A percentile compares a stretch with the other conserved stretches of the same genome.
Evolutionary conservation across 2,329 filamentous ascomycete genomes (phyloP).

Genomic region (Beauveria scarabaeidicola): DNA sequence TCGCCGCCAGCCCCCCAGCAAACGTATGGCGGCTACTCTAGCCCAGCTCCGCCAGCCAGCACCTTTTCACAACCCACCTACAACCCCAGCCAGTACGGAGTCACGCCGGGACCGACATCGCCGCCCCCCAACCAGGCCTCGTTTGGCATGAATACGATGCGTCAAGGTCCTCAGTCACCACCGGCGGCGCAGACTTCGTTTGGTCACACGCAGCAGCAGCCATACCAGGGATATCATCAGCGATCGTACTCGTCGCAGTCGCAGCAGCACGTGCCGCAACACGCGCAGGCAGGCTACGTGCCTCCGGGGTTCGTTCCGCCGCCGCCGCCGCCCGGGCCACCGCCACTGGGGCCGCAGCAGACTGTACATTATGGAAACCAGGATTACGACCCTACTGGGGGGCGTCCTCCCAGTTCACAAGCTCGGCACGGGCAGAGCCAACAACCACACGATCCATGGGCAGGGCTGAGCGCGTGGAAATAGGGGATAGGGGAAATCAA

Average conservation of each 20-base stretch:
- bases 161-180: conserved; percentile 38
- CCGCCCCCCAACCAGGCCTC: conserved; percentile 55
- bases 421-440: conserved; percentile 25
- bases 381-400: conserved; percentile 20
- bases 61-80: conserved; percentile 45
- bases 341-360: conserved; percentile 53
- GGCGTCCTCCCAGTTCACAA: conserved; percentile 21
- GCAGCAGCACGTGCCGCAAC: conserved; percentile 32
- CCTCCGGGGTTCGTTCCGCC: conserved; percentile 54
- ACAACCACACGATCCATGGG: conserved; percentile 41
- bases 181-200: conserved; percentile 50
- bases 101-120: conserved; percentile 48
- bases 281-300: conserved; percentile 33
- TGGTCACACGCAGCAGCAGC: conserved; percentile 25
- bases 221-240: conserved; percentile 22
- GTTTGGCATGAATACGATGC: conserved; percentile 32
- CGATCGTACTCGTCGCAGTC: conserved; percentile 27
- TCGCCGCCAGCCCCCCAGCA: conserved; percentile 45
- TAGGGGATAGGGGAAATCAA: conserved; percentile 18
- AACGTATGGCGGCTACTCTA: conserved; percentile 34
- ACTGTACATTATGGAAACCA: conserved; percentile 46
- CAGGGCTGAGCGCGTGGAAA: conserved; percentile 45
- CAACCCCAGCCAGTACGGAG: conserved; percentile 51
- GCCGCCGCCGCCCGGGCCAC: conserved; percentile 54
- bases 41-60: conserved; percentile 31